These are phyloP conservation scores for Talaromyces sp. DNA, from an alignment of 2,329 filamentous ascomycete species.

Conservation along the genomic window DNA sequence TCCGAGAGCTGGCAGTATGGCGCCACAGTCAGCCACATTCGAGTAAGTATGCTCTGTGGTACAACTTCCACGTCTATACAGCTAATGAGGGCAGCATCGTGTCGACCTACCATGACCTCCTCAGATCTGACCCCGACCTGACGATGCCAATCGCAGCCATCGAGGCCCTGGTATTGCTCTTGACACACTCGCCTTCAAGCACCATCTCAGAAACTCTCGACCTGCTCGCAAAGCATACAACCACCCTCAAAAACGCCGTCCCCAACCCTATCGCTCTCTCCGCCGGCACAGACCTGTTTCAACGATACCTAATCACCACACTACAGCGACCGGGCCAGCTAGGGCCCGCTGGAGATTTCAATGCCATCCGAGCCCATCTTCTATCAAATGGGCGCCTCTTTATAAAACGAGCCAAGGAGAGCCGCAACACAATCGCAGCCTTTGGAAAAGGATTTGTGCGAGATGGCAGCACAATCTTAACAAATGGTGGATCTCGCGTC, in stretches of 20 bases:
- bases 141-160: conserved; percentile 96
- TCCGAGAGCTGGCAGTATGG: conserved; percentile 18
- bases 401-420: conserved; percentile 77
- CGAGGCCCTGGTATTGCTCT: conserved; percentile 80
- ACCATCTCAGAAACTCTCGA: conserved; percentile 94
- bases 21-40: conserved; percentile 28
- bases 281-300: conserved; percentile 91
- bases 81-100: conserved; percentile 47
- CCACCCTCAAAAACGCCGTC: conserved; percentile 69
- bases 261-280: conserved; percentile 87
- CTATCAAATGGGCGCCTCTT: conserved; percentile 82
- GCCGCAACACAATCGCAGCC: conserved; percentile 73
- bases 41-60: conserved; percentile 31
- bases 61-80: neutral
- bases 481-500: conserved; percentile 80
- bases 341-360: conserved; percentile 62
- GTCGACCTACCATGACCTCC: conserved; percentile 58
- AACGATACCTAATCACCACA: conserved; percentile 80
- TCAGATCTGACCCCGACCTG: conserved; percentile 68
- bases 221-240: conserved; percentile 70
- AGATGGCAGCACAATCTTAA: conserved; percentile 77
- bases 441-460: conserved; percentile 72
- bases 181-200: conserved; percentile 70
- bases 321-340: conserved; percentile 50
- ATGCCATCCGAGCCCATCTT: conserved; percentile 74